Percentiles rank a stretch among this genome's conserved stretches.
Conservation (phyloP, 2,329 filamentous ascomycete genomes). For the Catunica adiposa region DNA sequence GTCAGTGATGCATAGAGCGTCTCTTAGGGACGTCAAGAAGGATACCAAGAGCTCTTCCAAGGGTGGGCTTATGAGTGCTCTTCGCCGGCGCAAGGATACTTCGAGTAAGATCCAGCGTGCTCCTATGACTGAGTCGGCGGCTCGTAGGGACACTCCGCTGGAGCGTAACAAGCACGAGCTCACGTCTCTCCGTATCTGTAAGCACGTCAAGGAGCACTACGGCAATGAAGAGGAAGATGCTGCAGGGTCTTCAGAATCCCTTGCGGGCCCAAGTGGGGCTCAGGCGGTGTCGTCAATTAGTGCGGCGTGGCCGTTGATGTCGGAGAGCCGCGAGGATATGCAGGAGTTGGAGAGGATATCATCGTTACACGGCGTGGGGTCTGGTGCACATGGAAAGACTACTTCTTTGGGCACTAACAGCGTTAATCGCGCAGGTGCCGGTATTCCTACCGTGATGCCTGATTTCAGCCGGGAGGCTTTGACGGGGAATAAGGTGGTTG, state of each 20-base stretch:
- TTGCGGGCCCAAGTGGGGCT: neutral
- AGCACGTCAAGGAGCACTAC: neutral
- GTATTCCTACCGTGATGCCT: neutral
- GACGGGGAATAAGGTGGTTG: neutral
- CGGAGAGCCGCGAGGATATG: neutral
- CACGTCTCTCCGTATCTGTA: slow-evolving; percentile 23
- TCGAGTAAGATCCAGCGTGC: slow-evolving; percentile 36
- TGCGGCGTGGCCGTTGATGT: slow-evolving; percentile 6
- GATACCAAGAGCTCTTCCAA: slow-evolving; percentile 9
- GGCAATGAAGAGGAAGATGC: neutral
- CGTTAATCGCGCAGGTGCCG: slow-evolving; percentile 8
- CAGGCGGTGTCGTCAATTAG: neutral
- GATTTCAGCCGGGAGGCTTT: slow-evolving; percentile 1
- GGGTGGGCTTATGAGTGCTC: slow-evolving; percentile 34
- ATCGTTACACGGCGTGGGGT: slow-evolving; percentile 3
- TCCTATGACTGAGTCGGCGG: slow-evolving; percentile 38
- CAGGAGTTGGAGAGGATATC: slow-evolving; percentile 4
- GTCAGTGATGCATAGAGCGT: neutral
- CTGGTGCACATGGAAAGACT: neutral
- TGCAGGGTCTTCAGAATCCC: neutral
- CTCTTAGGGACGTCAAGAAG: slow-evolving; percentile 6
- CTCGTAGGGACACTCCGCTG: slow-evolving; percentile 43
- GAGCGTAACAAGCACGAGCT: slow-evolving; percentile 42
- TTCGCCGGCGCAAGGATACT: slow-evolving; percentile 45
- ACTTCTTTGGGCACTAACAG: slow-evolving; percentile 7